Conservation (phyloP, 2,329 filamentous ascomycete genomes). For the Sordariomycetes sp. region DNA sequence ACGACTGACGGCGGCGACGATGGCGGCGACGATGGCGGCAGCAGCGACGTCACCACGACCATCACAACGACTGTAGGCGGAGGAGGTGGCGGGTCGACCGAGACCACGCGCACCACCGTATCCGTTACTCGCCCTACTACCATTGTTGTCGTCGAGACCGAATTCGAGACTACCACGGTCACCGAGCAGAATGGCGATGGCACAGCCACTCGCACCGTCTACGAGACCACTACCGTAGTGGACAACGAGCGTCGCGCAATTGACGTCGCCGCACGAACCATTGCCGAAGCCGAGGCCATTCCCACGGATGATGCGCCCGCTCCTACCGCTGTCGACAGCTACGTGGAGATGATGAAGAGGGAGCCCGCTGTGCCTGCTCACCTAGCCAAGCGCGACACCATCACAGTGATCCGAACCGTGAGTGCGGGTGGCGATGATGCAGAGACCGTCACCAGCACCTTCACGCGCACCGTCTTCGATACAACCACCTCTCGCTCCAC, state of each 20-base stretch:
- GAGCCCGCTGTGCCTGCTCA: constrained; percentile 2
- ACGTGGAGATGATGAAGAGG: constrained; percentile 3
- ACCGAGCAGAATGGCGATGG: too few relatives aligned
- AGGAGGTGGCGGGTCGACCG: constrained; percentile 3
- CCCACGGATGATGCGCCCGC: constrained; percentile 1
- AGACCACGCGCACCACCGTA: constrained; percentile 1
- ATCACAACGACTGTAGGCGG: constrained; percentile 20
- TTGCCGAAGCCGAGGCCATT: constrained; percentile 3
- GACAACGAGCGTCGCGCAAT: constrained; percentile 19
- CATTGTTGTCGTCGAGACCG: constrained; percentile 12
- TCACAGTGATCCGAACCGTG: constrained; percentile 21
- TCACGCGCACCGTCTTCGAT: constrained; percentile 19
- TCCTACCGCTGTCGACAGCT: constrained; percentile 6
- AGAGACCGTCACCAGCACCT: constrained; percentile 16
- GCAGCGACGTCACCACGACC: constrained; percentile 17
- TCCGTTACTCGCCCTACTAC: constrained; percentile 8
- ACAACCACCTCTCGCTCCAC: constrained; percentile 18
- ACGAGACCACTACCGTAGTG: constrained; percentile 24
- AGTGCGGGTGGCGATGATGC: constrained; percentile 12
- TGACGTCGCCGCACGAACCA: constrained; percentile 2
- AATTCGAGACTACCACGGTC: constrained; percentile 18
- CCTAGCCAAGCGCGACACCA: constrained; percentile 23
- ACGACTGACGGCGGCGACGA: constrained; percentile 6
- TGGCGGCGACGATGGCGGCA: constrained; percentile 11
- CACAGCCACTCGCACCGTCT: constrained; percentile 24